These are phyloP conservation scores for Sergeia podlipaevii DNA, from an alignment of 208 protist genomes.

Conservation along the genomic window DNA sequence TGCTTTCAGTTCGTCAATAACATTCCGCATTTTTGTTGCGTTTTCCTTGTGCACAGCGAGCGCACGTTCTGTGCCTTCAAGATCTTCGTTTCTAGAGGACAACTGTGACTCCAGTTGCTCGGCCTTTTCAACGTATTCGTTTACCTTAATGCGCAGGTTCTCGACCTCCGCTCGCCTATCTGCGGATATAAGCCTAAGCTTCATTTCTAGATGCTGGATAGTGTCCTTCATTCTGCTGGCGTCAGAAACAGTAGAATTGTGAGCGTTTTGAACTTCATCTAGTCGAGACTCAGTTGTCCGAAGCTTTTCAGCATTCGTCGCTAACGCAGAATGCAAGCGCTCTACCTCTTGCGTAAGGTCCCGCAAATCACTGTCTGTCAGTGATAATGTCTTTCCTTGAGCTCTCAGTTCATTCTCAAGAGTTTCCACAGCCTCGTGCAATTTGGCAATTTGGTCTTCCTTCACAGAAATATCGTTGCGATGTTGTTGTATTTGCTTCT, in stretches of 20 bases:
- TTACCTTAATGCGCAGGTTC: slow-evolving; percentile 36
- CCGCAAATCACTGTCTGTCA: slow-evolving; percentile 23
- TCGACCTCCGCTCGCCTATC: slow-evolving; percentile 44
- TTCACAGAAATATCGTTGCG: too few relatives aligned
- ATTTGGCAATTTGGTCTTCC: slow-evolving; percentile 5
- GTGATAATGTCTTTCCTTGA: slow-evolving; percentile 17
- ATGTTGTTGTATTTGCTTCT: slow-evolving; percentile 15
- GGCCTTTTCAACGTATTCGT: slow-evolving; percentile 45
- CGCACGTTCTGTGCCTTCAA: slow-evolving; percentile 25
- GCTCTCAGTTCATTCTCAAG: slow-evolving; percentile 21
- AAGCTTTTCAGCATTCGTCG: too few relatives aligned
- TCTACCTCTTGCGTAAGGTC: slow-evolving; percentile 8
- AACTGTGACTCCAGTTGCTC: slow-evolving; percentile 27
- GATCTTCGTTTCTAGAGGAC: slow-evolving; percentile 19
- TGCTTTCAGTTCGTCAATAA: slow-evolving; percentile 60
- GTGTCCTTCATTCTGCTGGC: too few relatives aligned
- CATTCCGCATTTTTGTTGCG: slow-evolving; percentile 27
- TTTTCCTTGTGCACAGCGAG: slow-evolving; percentile 22
- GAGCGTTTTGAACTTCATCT: too few relatives aligned
- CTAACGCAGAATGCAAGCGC: too few relatives aligned
- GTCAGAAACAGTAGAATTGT: too few relatives aligned
- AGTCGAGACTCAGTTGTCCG: too few relatives aligned
- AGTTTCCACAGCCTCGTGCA: slow-evolving; percentile 9
- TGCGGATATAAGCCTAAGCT: slow-evolving; percentile 23
- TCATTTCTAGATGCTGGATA: too few relatives aligned